Conservation (phyloP, 768 basidiomycete genomes). For the Macrolepiota albuminosa region DNA sequence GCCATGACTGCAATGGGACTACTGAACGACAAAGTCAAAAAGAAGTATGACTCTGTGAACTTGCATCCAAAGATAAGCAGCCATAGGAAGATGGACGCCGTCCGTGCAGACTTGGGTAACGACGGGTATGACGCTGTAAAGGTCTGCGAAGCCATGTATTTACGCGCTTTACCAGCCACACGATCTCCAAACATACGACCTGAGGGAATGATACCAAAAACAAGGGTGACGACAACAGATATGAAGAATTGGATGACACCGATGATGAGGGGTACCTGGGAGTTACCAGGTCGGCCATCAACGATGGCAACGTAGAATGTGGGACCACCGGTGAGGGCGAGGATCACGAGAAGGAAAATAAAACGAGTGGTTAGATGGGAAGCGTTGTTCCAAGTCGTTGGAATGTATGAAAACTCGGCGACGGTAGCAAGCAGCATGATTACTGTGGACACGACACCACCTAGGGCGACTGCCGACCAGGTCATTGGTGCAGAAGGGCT, state of each 20-base stretch:
- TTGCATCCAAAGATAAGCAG: conserved; percentile 94
- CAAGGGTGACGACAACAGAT: conserved; percentile 75
- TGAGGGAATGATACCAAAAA: conserved; percentile 88
- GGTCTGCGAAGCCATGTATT: conserved; percentile 98
- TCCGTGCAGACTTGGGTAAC: conserved; percentile 66
- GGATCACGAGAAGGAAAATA: conserved; percentile 85
- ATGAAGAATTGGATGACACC: conserved; percentile 93
- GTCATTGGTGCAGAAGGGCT: conserved; percentile 83
- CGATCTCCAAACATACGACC: conserved; percentile 99
- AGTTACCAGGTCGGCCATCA: conserved; percentile 54
- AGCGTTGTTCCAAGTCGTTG: conserved; percentile 98
- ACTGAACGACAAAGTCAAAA: conserved; percentile 95
- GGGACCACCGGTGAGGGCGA: conserved; percentile 89
- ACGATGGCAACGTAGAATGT: conserved; percentile 90
- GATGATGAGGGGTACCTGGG: conserved; percentile 82
- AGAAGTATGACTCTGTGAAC: conserved; percentile 96
- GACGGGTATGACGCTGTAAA: conserved; percentile 97
- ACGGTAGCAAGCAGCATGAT: conserved; percentile 95
- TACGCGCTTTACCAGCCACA: conserved; percentile 94
- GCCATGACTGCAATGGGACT: conserved; percentile 97
- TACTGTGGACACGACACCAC: conserved; percentile 86
- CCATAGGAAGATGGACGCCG: conserved; percentile 87
- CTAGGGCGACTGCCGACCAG: conserved; percentile 94
- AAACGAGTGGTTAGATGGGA: conserved; percentile 94
- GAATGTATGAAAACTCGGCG: conserved; percentile 95